A percentile compares a stretch with the other conserved stretches of the same genome.
Evolutionary conservation across 345 rosid genomes (phyloP).

Genomic region (Sisymbrium altissimum): DNA sequence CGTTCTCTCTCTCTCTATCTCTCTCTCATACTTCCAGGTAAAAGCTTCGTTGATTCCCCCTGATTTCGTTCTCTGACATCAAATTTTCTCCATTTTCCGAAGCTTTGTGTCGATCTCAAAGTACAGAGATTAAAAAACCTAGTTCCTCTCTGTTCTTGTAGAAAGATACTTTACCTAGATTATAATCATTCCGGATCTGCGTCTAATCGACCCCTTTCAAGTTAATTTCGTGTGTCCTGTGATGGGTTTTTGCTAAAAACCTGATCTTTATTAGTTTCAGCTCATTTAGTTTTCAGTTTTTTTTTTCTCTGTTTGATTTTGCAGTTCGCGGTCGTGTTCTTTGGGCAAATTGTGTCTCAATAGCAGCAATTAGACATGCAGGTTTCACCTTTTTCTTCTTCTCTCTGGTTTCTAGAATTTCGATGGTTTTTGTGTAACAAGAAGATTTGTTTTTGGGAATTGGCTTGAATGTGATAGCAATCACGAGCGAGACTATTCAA

Average conservation of each 20-base stretch:
- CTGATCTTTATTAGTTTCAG: neutral
- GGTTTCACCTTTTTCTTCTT: neutral
- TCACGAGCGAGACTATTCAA: slow-evolving; percentile 95
- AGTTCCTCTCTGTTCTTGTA: neutral
- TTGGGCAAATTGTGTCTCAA: neutral
- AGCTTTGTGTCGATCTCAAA: neutral
- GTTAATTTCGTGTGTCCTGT: too few species aligned
- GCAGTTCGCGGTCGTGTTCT: slow-evolving; percentile 7
- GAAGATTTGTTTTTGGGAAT: too few species aligned
- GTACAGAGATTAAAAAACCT: neutral
- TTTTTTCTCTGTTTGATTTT: too few species aligned
- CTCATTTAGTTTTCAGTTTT: neutral
- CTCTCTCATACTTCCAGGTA: neutral
- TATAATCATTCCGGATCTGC: neutral
- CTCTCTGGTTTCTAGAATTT: neutral
- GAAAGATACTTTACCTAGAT: neutral
- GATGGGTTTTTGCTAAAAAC: neutral
- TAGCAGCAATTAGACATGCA: slow-evolving; percentile 16
- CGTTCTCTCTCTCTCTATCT: neutral
- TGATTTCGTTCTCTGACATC: neutral
- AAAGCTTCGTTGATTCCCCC: neutral
- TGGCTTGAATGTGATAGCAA: slow-evolving; percentile 42
- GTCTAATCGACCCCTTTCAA: neutral
- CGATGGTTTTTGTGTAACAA: neutral
- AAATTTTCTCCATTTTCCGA: neutral